Percentiles rank a stretch among this genome's conserved stretches.
These are phyloP conservation scores for Coleophoma cylindrospora DNA, from an alignment of 2,329 filamentous ascomycete species.

Conservation along the genomic window DNA sequence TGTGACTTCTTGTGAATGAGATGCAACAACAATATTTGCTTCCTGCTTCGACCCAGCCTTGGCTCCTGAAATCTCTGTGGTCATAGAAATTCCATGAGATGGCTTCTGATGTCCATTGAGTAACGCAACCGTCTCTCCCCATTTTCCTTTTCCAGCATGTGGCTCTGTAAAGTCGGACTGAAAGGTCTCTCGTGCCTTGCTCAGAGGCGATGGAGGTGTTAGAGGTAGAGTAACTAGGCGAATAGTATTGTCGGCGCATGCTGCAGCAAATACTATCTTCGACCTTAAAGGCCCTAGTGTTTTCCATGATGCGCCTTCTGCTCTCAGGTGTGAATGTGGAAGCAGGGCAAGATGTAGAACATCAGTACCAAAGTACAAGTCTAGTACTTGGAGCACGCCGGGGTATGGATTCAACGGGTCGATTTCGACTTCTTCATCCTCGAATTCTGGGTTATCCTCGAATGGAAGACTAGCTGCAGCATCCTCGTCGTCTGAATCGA, in stretches of 20 bases:
- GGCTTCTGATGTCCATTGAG: conserved; percentile 48
- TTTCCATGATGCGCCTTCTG: conserved; percentile 43
- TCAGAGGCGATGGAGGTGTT: conserved; percentile 55
- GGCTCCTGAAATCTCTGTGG: conserved; percentile 25
- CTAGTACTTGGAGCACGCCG: conserved; percentile 53
- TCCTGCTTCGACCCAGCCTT: conserved; percentile 27
- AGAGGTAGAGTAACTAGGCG: conserved; percentile 56
- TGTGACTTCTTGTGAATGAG: conserved; percentile 53
- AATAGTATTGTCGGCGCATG: conserved; percentile 51
- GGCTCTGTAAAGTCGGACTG: conserved; percentile 44
- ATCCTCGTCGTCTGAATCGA: conserved; percentile 59
- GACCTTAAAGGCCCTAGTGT: conserved; percentile 43
- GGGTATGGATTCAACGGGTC: conserved; percentile 37
- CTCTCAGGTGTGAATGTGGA: conserved; percentile 41
- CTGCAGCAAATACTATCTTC: conserved; percentile 56
- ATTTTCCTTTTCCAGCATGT: conserved; percentile 54
- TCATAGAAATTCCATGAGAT: conserved; percentile 52
- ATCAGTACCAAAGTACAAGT: conserved; percentile 52
- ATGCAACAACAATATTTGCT: conserved; percentile 50
- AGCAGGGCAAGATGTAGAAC: conserved; percentile 52
- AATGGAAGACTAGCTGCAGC: conserved; percentile 28
- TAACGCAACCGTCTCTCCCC: conserved; percentile 53
- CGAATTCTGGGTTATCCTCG: conserved; percentile 54
- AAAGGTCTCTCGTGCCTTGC: conserved; percentile 50
- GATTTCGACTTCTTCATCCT: conserved; percentile 40